Conservation (phyloP, 768 basidiomycete species). For the Goffeauzyma gilvescens region DNA sequence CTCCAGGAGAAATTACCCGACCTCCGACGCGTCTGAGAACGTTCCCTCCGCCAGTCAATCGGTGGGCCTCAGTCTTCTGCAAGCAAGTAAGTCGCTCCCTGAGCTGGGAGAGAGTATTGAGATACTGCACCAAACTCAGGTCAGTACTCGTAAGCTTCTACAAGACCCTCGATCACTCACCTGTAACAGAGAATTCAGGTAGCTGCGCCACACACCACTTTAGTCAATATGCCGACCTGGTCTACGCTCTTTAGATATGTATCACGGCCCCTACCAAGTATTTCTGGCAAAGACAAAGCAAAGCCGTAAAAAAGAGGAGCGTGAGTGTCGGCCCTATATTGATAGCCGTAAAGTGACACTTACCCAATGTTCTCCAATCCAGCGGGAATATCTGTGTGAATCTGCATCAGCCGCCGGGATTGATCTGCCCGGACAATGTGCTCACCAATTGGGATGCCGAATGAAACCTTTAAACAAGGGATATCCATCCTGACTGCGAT, state of each 20-base stretch:
- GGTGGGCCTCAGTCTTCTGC: too few relatives aligned
- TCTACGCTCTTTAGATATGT: not conserved
- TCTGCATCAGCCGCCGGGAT: too few relatives aligned
- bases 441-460: not conserved
- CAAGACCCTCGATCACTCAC: not conserved
- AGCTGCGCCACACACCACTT: conserved; percentile 11
- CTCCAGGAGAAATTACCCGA: conserved; percentile 3
- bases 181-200: conserved; percentile 29
- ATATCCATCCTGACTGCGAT: not conserved
- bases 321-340: not conserved
- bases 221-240: not conserved
- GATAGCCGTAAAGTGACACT: not conserved
- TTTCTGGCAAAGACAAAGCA: conserved; percentile 21
- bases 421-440: not conserved
- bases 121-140: conserved; percentile 12
- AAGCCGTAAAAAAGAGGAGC: not conserved
- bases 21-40: conserved; percentile 5
- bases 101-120: conserved; percentile 28
- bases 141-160: not conserved
- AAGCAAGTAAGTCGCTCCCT: too few relatives aligned
- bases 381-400: conserved; percentile 1
- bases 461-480: not conserved
- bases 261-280: conserved; percentile 20
- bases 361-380: conserved; percentile 11
- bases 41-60: too few relatives aligned